phyloP scores from a whole-genome alignment of 345 rosid genomes.

The Eutrema japonicum region DNA sequence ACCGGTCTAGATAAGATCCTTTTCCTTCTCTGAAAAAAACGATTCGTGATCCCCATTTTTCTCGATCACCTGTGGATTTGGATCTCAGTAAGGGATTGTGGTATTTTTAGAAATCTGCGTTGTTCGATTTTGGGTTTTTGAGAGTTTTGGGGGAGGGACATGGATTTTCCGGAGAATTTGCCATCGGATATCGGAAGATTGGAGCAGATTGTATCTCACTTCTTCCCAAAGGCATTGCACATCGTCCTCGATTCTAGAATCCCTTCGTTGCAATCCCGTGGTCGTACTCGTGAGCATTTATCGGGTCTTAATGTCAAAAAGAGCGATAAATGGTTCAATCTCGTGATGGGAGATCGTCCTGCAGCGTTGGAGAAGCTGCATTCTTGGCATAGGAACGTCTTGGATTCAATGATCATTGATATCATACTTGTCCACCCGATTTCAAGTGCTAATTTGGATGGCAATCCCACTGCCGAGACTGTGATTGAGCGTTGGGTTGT shows the following conservation, averaged over 20 bases:
- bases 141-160: constrained; percentile 6
- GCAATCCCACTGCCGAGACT: constrained; percentile 51
- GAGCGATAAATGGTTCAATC: constrained; percentile 93
- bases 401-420: constrained; percentile 85
- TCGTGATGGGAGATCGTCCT: constrained; percentile 83
- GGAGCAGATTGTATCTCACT: constrained; percentile 76
- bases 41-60: constrained; percentile 6
- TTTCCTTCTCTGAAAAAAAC: neutral
- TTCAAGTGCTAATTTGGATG: constrained; percentile 45
- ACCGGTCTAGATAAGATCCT: constrained; percentile 5
- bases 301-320: constrained; percentile 55
- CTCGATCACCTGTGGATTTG: constrained; percentile 10
- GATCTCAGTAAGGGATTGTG: neutral
- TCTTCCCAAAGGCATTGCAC: constrained; percentile 79
- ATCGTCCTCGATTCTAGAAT: constrained; percentile 73
- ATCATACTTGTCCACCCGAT: constrained; percentile 65
- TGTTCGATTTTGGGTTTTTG: neutral
- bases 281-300: constrained; percentile 40
- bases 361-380: constrained; percentile 66
- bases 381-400: constrained; percentile 70
- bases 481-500: constrained; percentile 89
- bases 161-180: constrained; percentile 51
- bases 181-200: constrained; percentile 55
- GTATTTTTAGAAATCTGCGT: neutral
- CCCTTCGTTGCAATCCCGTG: constrained; percentile 66